phyloP scores from a whole-genome alignment of 2,329 filamentous ascomycete genomes.

The Fusarium sp. region DNA sequence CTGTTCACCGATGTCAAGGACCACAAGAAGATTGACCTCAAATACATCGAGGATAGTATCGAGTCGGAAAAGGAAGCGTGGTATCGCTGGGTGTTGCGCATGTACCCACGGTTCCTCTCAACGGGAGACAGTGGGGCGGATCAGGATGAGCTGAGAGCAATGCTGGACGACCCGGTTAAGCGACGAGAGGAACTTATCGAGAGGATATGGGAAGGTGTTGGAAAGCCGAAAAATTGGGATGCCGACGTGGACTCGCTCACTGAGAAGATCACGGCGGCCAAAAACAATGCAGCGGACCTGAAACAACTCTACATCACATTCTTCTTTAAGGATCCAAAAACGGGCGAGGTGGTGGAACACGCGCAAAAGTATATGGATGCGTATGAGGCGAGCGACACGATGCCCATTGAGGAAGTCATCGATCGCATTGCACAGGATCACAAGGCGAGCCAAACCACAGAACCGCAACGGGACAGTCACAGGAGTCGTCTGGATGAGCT shows the following conservation, averaged over 20 bases:
- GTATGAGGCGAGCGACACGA: slow-evolving; percentile 48
- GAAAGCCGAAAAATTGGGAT: slow-evolving; percentile 53
- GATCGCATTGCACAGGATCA: slow-evolving; percentile 53
- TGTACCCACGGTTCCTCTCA: slow-evolving; percentile 57
- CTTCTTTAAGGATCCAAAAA: slow-evolving; percentile 59
- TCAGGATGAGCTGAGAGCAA: slow-evolving; percentile 53
- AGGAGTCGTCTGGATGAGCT: slow-evolving; percentile 62
- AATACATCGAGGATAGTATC: slow-evolving; percentile 65
- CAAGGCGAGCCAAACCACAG: slow-evolving; percentile 50
- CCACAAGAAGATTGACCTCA: slow-evolving; percentile 59
- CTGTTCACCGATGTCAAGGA: slow-evolving; percentile 65
- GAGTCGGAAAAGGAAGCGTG: slow-evolving; percentile 67
- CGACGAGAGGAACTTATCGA: slow-evolving; percentile 56
- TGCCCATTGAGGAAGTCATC: slow-evolving; percentile 54
- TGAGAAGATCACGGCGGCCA: slow-evolving; percentile 52
- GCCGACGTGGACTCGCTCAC: slow-evolving; percentile 54
- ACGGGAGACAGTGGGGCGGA: slow-evolving; percentile 51
- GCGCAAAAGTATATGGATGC: slow-evolving; percentile 60
- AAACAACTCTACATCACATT: slow-evolving; percentile 58
- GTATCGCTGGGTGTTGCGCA: slow-evolving; percentile 64
- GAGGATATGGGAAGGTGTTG: slow-evolving; percentile 56
- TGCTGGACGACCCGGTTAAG: slow-evolving; percentile 57
- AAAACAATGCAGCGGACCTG: slow-evolving; percentile 52
- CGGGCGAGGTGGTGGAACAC: slow-evolving; percentile 52
- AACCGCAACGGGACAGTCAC: slow-evolving; percentile 58